These are phyloP conservation scores for Aaosphaeria pasadenensis DNA, from an alignment of 2,329 filamentous ascomycete genomes.

Conservation along the genomic window DNA sequence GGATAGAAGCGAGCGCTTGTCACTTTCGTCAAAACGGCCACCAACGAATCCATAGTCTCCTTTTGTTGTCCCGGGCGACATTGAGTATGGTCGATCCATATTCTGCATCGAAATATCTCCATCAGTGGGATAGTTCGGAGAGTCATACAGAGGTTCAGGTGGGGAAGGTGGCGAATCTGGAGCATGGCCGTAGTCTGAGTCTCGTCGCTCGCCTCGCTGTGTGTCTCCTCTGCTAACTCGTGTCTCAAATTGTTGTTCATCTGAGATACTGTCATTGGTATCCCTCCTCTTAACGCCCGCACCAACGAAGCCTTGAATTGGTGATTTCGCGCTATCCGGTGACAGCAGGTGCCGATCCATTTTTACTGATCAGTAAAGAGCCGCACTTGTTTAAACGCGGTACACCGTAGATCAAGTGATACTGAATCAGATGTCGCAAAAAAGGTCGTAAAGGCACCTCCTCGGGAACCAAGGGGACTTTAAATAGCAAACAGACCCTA, in stretches of 20 bases:
- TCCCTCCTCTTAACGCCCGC: background rate
- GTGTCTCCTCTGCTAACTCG: background rate
- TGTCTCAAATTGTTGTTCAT: background rate
- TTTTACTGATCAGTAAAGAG: too few species aligned
- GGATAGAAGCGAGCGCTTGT: constrained; percentile 15
- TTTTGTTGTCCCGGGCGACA: constrained; percentile 1
- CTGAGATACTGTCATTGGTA: background rate
- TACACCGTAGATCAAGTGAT: too few species aligned
- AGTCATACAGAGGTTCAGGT: background rate
- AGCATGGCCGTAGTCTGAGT: background rate
- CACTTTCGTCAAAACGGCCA: constrained; percentile 12
- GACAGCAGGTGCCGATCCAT: too few species aligned
- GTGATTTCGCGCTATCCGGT: too few species aligned
- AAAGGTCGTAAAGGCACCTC: too few species aligned
- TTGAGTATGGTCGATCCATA: constrained; percentile 1
- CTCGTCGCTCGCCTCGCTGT: background rate
- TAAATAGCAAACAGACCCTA: too few species aligned
- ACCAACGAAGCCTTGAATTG: too few species aligned
- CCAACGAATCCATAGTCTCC: constrained; percentile 5
- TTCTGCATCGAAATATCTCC: constrained; percentile 5
- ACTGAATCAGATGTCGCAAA: too few species aligned
- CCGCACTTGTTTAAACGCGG: too few species aligned
- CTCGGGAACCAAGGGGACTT: too few species aligned
- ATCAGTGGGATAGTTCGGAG: constrained; percentile 1
- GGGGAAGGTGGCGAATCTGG: background rate